phyloP scores from a whole-genome alignment of 345 rosid genomes.

The Clarkia xantiana region DNA sequence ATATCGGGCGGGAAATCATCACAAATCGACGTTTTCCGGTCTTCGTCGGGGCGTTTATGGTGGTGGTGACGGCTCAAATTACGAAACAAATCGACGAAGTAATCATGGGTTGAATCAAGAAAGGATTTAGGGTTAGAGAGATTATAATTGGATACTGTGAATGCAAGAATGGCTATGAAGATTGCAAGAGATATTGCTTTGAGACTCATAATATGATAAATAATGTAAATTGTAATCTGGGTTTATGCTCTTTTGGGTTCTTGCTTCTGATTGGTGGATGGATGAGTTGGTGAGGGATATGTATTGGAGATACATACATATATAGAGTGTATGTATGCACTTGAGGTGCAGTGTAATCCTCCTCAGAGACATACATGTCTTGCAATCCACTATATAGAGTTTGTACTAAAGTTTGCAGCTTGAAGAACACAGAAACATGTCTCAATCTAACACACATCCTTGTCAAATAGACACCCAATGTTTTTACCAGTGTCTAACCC shows the following conservation, averaged over 20 bases:
- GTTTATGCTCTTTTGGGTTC: background rate
- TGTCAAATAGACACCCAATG: too few relatives aligned
- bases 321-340: slow-evolving; percentile 18
- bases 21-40: slow-evolving; percentile 30
- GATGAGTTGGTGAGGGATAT: slow-evolving; percentile 5
- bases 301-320: background rate
- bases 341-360: slow-evolving; percentile 46
- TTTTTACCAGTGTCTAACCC: too few relatives aligned
- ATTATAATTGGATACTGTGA: slow-evolving; percentile 18
- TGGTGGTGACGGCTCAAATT: slow-evolving; percentile 8
- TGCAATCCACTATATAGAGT: slow-evolving; percentile 60
- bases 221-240: too few relatives aligned
- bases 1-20: slow-evolving; percentile 52
- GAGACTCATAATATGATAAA: slow-evolving; percentile 19
- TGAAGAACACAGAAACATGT: too few relatives aligned
- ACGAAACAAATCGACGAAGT: background rate
- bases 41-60: slow-evolving; percentile 10
- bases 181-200: slow-evolving; percentile 19
- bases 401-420: background rate
- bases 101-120: background rate
- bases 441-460: too few relatives aligned
- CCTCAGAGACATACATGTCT: slow-evolving; percentile 65
- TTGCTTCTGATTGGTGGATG: slow-evolving; percentile 1
- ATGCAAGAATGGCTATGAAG: slow-evolving; percentile 25
- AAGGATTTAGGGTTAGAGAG: slow-evolving; percentile 13